Conservation (phyloP, 192 early-diverging fungal species). For the Coemansia biformis region DNA sequence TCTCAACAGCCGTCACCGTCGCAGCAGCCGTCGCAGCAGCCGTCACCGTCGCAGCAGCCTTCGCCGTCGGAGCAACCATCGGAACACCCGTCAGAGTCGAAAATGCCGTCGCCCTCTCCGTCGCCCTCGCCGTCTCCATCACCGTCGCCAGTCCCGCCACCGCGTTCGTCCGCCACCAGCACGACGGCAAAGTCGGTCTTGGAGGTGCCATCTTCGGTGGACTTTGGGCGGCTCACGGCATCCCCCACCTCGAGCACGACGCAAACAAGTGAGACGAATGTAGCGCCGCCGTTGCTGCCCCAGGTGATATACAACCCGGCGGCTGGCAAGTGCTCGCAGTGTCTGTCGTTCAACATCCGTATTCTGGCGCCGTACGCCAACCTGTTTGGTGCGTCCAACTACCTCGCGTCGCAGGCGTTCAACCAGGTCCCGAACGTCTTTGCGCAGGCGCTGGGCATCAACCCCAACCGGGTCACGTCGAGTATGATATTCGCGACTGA, state of each 20-base stretch:
- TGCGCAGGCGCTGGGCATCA: constrained; percentile 33
- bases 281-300: constrained; percentile 2
- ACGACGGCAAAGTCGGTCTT: constrained; percentile 27
- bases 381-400: constrained; percentile 45
- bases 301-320: constrained; percentile 38
- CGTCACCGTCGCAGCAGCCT: too few species aligned
- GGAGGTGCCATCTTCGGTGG: constrained; percentile 41
- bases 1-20: too few species aligned
- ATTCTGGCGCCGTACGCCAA: constrained; percentile 45
- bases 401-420: constrained; percentile 43
- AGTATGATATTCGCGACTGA: constrained; percentile 29
- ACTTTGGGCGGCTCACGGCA: constrained; percentile 35
- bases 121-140: too few species aligned
- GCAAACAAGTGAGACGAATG: neutral
- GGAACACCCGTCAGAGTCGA: too few species aligned
- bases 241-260: constrained; percentile 2
- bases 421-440: constrained; percentile 30
- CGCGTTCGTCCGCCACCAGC: too few species aligned
- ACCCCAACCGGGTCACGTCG: constrained; percentile 33
- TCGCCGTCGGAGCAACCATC: too few species aligned
- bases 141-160: too few species aligned
- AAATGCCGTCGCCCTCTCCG: too few species aligned
- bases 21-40: too few species aligned
- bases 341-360: constrained; percentile 36
- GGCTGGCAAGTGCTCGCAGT: constrained; percentile 36